Evolutionary conservation across 2,329 filamentous ascomycete species (phyloP).

Genomic region (Cercospora canescens): DNA sequence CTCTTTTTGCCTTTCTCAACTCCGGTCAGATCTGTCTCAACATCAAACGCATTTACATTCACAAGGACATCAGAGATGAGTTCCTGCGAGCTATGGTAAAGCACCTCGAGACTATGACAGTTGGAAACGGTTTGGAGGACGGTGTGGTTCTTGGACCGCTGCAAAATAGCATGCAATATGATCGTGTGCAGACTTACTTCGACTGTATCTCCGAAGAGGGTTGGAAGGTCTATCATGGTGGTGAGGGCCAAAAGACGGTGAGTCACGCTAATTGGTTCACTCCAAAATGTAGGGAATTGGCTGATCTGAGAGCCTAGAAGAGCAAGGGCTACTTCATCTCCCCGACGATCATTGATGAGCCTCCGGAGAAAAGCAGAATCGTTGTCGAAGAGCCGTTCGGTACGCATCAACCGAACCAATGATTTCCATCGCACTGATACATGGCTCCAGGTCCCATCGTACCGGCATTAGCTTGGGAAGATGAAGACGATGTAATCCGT

Average conservation of each 20-base stretch:
- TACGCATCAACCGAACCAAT: too few relatives aligned
- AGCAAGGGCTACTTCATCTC: conserved; percentile 45
- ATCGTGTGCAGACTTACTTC: conserved; percentile 49
- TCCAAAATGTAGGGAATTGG: too few relatives aligned
- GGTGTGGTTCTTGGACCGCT: conserved; percentile 57
- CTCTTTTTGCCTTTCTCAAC: conserved; percentile 57
- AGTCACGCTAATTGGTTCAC: too few relatives aligned
- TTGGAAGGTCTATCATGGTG: too few relatives aligned
- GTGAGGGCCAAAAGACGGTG: too few relatives aligned
- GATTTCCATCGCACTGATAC: too few relatives aligned
- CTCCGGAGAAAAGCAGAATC: conserved; percentile 42
- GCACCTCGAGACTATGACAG: conserved; percentile 46
- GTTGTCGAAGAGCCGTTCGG: conserved; percentile 54
- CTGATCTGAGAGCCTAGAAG: too few relatives aligned
- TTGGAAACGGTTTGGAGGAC: conserved; percentile 41
- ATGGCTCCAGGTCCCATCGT: too few relatives aligned
- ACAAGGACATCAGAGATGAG: conserved; percentile 53
- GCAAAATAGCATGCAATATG: conserved; percentile 59
- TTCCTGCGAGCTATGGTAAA: conserved; percentile 52
- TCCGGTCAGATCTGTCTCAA: conserved; percentile 58
- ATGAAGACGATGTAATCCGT: conserved; percentile 49
- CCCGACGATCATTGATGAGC: conserved; percentile 50
- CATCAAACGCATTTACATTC: conserved; percentile 59
- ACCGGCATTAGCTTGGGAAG: conserved; percentile 47
- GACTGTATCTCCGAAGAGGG: too few relatives aligned